Evolutionary conservation across 1,139 yeast species (phyloP), one percentile per base, ranked within the genome.

Genomic region (Diutina catenulata): DNA sequence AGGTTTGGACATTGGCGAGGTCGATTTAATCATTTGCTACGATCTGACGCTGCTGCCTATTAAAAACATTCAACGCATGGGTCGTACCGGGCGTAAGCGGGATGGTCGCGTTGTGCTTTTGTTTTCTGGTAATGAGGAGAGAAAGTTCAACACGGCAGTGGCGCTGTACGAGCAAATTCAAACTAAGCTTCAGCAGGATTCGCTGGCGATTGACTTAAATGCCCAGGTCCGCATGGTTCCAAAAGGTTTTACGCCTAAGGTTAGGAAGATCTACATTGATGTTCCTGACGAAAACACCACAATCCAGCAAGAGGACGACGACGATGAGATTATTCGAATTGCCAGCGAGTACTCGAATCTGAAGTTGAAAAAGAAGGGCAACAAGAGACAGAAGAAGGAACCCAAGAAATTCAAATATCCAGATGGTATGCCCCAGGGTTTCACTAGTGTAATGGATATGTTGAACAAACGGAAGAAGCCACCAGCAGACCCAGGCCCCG

Each of bases 1-100:
- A 64, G 99, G 99, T 38, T 68, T 93, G 44, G 98, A 93, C 64
- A 93, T 93, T 46, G 97, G 98, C 24, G 97, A 93, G 52, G 98
- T 93, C 38, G 98, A 93, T 55, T 56, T 91, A 48, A 91, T 93
- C 47, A 70, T 91, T 5, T 87, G 96, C 51, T 91, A 79, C 56
- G 98, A 93, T 50, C 84, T 95, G 1, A 87, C 96, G 0, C 70
- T 87, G 25, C 84, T 95, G 37, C 97, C 98, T 0, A 91, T 93
- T 41, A 84, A 94, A 42, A 87, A 83, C 49, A 71, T 93, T 36
- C 99, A 93, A 55, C 66, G 99, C 48, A 84, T 93, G 93, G 99
- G 99, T 24, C 76, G 99, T 60, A 93, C 99, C 0, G 99, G 98
- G 13, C 79, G 99, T 59, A 84, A 86, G 51, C 65, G 96, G 46